Percentiles rank a stretch among this genome's conserved stretches.
These are phyloP conservation scores for Ocimum tenuiflorum DNA, from an alignment of 257 asterid species.

Conservation along the genomic window DNA sequence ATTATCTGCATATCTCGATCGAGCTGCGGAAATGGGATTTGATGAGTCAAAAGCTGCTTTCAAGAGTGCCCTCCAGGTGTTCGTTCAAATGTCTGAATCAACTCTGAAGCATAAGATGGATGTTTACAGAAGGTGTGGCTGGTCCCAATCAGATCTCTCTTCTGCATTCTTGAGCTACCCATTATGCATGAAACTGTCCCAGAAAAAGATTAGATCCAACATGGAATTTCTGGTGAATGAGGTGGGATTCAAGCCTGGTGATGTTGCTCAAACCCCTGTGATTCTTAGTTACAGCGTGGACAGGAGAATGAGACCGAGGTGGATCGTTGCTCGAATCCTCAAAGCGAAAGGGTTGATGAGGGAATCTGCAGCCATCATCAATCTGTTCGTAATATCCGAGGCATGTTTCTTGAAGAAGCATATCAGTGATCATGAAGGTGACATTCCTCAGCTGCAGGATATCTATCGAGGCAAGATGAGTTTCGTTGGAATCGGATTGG, in stretches of 20 bases:
- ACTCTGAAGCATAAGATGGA: conserved; percentile 3
- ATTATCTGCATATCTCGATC: background rate
- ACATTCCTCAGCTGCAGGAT: too few relatives aligned
- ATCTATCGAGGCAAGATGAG: conserved; percentile 9
- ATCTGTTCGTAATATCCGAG: conserved; percentile 1
- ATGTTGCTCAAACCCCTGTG: conserved; percentile 12
- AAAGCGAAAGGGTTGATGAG: too few relatives aligned
- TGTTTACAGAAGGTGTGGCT: too few relatives aligned
- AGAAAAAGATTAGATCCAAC: conserved; percentile 14
- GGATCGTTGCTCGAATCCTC: too few relatives aligned
- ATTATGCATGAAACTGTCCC: conserved; percentile 18
- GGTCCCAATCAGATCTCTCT: conserved; percentile 19
- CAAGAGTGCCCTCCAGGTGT: conserved; percentile 10
- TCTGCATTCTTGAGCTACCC: conserved; percentile 21
- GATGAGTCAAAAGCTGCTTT: background rate
- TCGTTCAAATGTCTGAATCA: background rate
- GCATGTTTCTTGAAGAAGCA: conserved; percentile 3
- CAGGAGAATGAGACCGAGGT: too few relatives aligned
- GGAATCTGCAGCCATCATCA: too few relatives aligned
- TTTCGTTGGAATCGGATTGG: background rate
- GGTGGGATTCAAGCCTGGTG: conserved; percentile 1
- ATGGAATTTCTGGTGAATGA: conserved; percentile 24
- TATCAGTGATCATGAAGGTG: background rate
- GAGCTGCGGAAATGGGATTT: conserved; percentile 23
- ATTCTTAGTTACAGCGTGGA: background rate